Evolutionary conservation across 768 basidiomycete species (phyloP), one percentile per base, ranked within the genome.

Genomic region (Russula ochroleuca): DNA sequence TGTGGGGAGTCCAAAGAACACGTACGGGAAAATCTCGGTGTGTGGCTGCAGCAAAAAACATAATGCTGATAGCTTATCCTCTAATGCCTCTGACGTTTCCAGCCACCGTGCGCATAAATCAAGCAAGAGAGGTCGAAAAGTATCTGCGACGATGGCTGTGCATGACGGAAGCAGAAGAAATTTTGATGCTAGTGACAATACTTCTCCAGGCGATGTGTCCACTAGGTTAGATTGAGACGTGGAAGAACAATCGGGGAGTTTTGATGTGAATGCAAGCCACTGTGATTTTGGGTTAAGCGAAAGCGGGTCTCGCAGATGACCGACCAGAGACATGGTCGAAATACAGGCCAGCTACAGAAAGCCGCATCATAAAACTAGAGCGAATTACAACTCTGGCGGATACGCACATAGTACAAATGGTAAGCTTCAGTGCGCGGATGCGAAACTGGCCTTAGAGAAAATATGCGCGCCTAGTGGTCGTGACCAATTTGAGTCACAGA

Each of bases 41-140:
- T 90, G 85, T 37, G 81, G 77, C 76, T 88, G 85, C 31, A 90
- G 69, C 59, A 92, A 74, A 62, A 82, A 73, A 69, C 80, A 84
- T n/a, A 89, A 74, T 3, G 86, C 85, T 52, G 80, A 75, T 52
- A 86, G 74, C 69, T 82, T 79, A 43, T 82, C 80, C 59, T 83
- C 80, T 25, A 77, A 68, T 63, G 79, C 75, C 47, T 80, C 74
- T 41, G 78, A 69, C 21, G 78, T 75, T n/a, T 86, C 77, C 47
- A 95, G 71, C 93, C 92, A 97, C 69, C 90, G 75, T 4, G 89
- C 89, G 69, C 86, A 87, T 28, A 98, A 75, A 73, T 96, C 90
- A 31, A 88, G 69, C 43, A 93, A 73, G 57, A 98, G 74, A 4
- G 95, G 94, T 65, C 88, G 78, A 75, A 90, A 98, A 13, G 81